Evolutionary conservation across 176 grass and related monocot species (phyloP), one percentile per base, ranked within the genome.

Genomic region (Bolboschoenus planiculmis): DNA sequence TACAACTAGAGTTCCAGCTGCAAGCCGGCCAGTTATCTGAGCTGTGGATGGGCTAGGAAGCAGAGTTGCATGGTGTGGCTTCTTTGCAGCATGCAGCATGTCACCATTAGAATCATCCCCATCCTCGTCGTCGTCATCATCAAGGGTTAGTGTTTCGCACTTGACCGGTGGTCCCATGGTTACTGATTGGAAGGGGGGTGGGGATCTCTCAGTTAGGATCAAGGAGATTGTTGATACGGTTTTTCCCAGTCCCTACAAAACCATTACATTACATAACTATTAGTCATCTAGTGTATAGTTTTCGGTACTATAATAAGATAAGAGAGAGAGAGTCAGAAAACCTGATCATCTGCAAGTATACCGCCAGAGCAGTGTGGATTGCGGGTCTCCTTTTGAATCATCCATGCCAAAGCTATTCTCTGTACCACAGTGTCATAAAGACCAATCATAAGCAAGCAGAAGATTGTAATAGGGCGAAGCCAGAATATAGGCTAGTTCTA

Each of bases 311-410:
- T 20, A 5, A 83, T 78, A 5, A 83, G 64, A 47, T 10, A 37
- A 7, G 14, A 5, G 81, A 63, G 30, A 40, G 81, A 64, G 31
- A 35, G 55, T 70, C 18, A 85, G 20, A 63, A 86, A 90, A 99
- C 93, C 92, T 99, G 97, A 85, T 99, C 97, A 90, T 99, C 97
- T 78, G 97, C 97, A 64, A 99, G 97, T 86, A 99, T 99, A 81
- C 93, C 97, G 48, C 97, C 97, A 87, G 84, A 95, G 81, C 97
- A 99, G 71, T 90, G 91, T 0, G 48, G 76, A 53, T 88, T 77
- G 62, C 64, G 80, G 79, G 62, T 95, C 77, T 99, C 97, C 89
- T 99, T 99, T 84, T 96, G 89, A 62, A 99, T 85, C 97, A 99
- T 99, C 97, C 97, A 99, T 87, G 93, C 83, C 81, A 99, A 89